Percentiles rank a stretch among this genome's conserved stretches.
These are phyloP conservation scores for Geosmithia morbida DNA, from an alignment of 2,329 filamentous ascomycete genomes.

Conservation along the genomic window DNA sequence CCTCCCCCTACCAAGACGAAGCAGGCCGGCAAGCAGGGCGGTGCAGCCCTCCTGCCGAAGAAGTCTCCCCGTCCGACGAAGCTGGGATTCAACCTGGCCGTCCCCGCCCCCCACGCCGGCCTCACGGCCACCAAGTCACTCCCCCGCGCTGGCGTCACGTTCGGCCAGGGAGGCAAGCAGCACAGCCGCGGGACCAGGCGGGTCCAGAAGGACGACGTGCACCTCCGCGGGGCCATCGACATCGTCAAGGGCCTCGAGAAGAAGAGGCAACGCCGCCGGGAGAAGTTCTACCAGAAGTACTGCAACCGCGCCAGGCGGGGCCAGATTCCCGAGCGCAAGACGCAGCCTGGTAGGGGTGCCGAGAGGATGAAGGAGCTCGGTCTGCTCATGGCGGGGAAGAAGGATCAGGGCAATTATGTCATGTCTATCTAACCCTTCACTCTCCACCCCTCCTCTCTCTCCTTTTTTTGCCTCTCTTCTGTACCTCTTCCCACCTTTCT, in stretches of 20 bases:
- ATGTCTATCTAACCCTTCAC: slow-evolving; percentile 44
- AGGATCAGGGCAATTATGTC: slow-evolving; percentile 61
- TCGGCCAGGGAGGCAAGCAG: slow-evolving; percentile 26
- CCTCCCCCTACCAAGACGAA: slow-evolving; percentile 52
- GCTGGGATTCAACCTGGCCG: slow-evolving; percentile 15
- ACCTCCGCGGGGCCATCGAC: slow-evolving; percentile 86
- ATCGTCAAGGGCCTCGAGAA: slow-evolving; percentile 94
- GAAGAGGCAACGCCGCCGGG: slow-evolving; percentile 82
- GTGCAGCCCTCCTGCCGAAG: slow-evolving; percentile 11
- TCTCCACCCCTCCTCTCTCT: background rate
- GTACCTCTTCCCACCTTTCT: too few species aligned
- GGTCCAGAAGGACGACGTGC: slow-evolving; percentile 30
- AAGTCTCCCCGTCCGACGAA: slow-evolving; percentile 23
- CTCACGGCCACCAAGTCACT: slow-evolving; percentile 74
- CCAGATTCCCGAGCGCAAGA: slow-evolving; percentile 42
- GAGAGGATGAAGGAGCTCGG: slow-evolving; percentile 78
- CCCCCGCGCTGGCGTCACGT: slow-evolving; percentile 62
- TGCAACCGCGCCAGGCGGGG: slow-evolving; percentile 69
- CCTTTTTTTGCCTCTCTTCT: too few species aligned
- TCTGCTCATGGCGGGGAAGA: slow-evolving; percentile 72
- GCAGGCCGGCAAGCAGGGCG: background rate
- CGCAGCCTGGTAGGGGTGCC: slow-evolving; percentile 69
- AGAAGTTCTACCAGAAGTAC: slow-evolving; percentile 84
- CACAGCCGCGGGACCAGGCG: slow-evolving; percentile 22
- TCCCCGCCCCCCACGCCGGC: slow-evolving; percentile 41